Evolutionary conservation across 768 basidiomycete species (phyloP), one percentile per base, ranked within the genome.

Genomic region (Lepiota subincarnata): DNA sequence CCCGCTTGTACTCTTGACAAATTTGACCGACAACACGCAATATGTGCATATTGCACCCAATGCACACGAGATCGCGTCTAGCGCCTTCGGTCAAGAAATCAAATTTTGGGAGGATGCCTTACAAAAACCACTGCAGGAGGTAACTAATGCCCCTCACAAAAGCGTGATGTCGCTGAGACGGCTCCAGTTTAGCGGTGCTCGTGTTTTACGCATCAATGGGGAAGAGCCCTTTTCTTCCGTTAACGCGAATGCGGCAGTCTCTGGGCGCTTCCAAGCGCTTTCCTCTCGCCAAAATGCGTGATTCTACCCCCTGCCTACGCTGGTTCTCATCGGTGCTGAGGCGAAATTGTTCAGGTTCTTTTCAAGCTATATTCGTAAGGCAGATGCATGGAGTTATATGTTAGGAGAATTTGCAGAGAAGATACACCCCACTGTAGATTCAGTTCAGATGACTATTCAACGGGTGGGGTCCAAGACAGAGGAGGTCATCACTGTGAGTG

Each of bases 351-450:
- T 35, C 49, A 79, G 76, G 5, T 78, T 76, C 62, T 79, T 78
- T 61, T 69, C 77, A 16, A 77, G 73, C 55, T 78, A 76, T 52
- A 62, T 62, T 38, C 62, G 70, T 13, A 66, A 69, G 18, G 59
- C 69, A 13, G 57, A 60, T 34, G 68, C 73, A 16, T 76, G 76
- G 74, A 64, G 66, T 16, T 77, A 77, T 48, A 60, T 67, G 51
- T 68, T 80, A 72, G 78, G 77, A 20, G 78, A 82, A 53, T 84
- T 84, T 60, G 82, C 81, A 0, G 75, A 77, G 51, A 73, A 77
- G 52, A 68, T 73, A 12, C 78, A 80, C 19, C 82, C 83, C 14
- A 65, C 82, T 10, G 62, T 61, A 26, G 82, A 84, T 59, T 67
- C 64, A 1, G 81, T 76, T 19, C 68, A 69, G 6, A 66, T 84